Base-by-base conservation (phyloP, 1,284 basidiomycete genomes). In the Porodaedalea pini region DNA sequence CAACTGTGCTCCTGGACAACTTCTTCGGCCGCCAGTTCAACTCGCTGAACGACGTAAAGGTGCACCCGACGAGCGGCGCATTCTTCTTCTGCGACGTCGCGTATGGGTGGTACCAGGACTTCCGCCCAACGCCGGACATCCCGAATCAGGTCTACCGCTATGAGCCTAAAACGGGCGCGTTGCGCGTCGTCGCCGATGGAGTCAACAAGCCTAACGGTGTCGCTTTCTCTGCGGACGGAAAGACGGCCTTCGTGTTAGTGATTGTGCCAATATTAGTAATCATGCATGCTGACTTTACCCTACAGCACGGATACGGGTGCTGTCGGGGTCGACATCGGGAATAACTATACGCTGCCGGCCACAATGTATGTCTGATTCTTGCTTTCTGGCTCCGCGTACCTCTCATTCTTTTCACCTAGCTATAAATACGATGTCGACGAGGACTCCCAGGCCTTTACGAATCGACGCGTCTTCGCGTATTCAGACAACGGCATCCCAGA, bases 11-110 rank as follows among this genome's bases (percentile, higher is more conserved):
- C n/a, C 66, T 88, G 56, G 82, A 89, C 72, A 90, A 86, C 70
- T 86, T 76, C 66, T 86, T 80, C 64, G 90, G 90, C 2, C 75
- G 86, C 7, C 88, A 91, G 65, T 92, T 92, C 73, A 90, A 88
- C 71, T 87, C 88, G 1, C 70, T 91, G 52, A 91, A 92, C 67
- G 90, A 93, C 66, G 73, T 86, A 58, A 89, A 86, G 64, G 73
- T 91, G 2, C 85, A 90, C 59, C 85, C 85, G 0, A 64, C 61
- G 19, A 82, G 76, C 51, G 80, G 80, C 11, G 79, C 78, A 48
- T 66, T 88, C 7, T 90, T 84, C 71, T 88, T 90, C 70, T 87
- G 85, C 0, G 90, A 92, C 66, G 76, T 78, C 4, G 74, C 71
- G 81, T 89, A 63, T 37, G 80, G 74, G n/a, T 6, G 13, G 45